phyloP scores from a whole-genome alignment of 2,329 filamentous ascomycete genomes.

The Fusarium ramigenum region DNA sequence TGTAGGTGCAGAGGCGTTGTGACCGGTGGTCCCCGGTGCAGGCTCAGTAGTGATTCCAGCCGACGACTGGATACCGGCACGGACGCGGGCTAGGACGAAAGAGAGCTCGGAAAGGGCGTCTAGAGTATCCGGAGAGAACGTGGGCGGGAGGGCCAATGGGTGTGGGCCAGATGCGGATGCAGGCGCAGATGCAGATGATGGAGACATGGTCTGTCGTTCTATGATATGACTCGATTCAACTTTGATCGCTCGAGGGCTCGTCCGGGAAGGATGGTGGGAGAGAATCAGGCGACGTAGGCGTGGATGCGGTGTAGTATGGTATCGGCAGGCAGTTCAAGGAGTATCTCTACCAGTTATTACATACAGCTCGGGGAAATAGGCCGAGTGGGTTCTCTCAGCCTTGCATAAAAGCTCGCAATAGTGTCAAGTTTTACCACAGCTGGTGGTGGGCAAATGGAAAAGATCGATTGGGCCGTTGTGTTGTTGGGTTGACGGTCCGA shows the following conservation, averaged over 20 bases:
- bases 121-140: conserved; percentile 82
- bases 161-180: conserved; percentile 42
- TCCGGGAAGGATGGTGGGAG: neutral
- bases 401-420: conserved; percentile 34
- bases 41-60: conserved; percentile 52
- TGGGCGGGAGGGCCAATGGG: conserved; percentile 64
- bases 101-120: conserved; percentile 87
- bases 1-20: no score
- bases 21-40: conserved; percentile 49
- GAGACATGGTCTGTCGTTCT: conserved; percentile 33
- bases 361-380: conserved; percentile 25
- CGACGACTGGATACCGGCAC: conserved; percentile 57
- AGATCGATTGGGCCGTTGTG: conserved; percentile 39
- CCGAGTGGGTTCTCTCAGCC: conserved; percentile 33
- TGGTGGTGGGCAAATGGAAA: conserved; percentile 29
- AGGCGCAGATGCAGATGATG: conserved; percentile 44
- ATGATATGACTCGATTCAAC: conserved; percentile 8
- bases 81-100: conserved; percentile 78
- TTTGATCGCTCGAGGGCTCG: conserved; percentile 18
- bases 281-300: conserved; percentile 27
- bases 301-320: conserved; percentile 27
- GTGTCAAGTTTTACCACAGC: conserved; percentile 22
- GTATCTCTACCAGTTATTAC: neutral
- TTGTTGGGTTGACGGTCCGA: conserved; percentile 36
- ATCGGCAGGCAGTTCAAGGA: conserved; percentile 2